These are phyloP conservation scores for Suillus weaverae DNA, from an alignment of 768 basidiomycete species.

Conservation along the genomic window DNA sequence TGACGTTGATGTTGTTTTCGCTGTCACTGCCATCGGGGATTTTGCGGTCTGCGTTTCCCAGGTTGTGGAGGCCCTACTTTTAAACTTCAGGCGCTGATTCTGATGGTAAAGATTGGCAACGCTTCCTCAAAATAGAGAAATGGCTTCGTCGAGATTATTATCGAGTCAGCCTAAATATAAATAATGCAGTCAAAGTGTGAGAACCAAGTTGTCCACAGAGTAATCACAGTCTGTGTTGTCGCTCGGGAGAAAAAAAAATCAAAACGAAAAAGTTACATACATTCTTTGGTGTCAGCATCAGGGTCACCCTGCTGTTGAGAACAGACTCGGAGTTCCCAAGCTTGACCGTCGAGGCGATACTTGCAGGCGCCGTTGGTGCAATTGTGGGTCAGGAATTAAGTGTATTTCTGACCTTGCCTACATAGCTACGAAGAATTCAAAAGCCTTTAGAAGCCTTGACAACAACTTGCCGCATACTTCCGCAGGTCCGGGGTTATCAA, in stretches of 20 bases:
- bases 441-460: background rate
- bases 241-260: background rate
- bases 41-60: background rate
- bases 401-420: background rate
- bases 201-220: background rate
- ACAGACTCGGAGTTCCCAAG: background rate
- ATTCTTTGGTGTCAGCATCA: background rate
- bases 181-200: background rate
- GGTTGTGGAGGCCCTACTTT: background rate
- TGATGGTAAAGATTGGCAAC: background rate
- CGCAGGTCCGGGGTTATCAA: background rate
- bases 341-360: background rate
- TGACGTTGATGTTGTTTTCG: background rate
- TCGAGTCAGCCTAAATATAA: background rate
- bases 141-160: background rate
- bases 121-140: background rate
- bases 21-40: background rate
- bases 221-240: background rate
- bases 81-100: background rate
- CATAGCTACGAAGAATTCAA: background rate
- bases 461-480: background rate
- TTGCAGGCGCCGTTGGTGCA: background rate
- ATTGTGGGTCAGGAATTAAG: background rate
- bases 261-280: background rate
- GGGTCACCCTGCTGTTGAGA: background rate